Percentiles rank a stretch among this genome's conserved stretches.
phyloP scores from a whole-genome alignment of 2,329 filamentous ascomycete species.

The Aspergillus novofumigatus region DNA sequence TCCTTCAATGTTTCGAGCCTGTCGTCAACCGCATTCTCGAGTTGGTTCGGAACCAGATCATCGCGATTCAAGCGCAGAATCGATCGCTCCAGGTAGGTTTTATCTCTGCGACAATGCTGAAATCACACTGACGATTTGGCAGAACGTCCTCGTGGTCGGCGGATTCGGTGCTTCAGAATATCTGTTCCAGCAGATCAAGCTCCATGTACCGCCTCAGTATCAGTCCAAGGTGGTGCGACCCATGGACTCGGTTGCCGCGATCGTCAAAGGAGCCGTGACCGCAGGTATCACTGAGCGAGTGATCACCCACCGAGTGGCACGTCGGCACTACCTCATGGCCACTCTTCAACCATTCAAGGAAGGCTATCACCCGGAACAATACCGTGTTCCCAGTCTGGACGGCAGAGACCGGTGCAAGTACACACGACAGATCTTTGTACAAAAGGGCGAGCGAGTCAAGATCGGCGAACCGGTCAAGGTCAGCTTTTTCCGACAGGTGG shows the following conservation, averaged over 20 bases:
- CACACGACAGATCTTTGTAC: conserved; percentile 95
- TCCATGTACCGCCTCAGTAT: conserved; percentile 96
- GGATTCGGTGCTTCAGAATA: conserved; percentile 98
- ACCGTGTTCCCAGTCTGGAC: conserved; percentile 92
- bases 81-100: conserved; percentile 68
- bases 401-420: conserved; percentile 99
- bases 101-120: not conserved
- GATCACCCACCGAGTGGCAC: conserved; percentile 92
- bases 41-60: conserved; percentile 95
- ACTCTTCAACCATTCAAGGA: conserved; percentile 98
- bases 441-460: conserved; percentile 98
- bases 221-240: conserved; percentile 96
- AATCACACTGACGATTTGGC: conserved; percentile 17
- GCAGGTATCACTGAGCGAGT: conserved; percentile 96
- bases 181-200: conserved; percentile 98
- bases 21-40: conserved; percentile 96
- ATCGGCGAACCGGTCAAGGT: conserved; percentile 99
- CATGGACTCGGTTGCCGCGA: conserved; percentile 98
- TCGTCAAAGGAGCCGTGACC: conserved; percentile 96
- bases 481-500: conserved; percentile 96
- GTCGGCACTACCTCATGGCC: conserved; percentile 98
- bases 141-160: conserved; percentile 94
- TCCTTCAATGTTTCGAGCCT: conserved; percentile 96
- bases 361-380: conserved; percentile 95
- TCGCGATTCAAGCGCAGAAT: conserved; percentile 97